phyloP scores from a whole-genome alignment of 495 filamentous ascomycete genomes.

The Monascus purpureus region DNA sequence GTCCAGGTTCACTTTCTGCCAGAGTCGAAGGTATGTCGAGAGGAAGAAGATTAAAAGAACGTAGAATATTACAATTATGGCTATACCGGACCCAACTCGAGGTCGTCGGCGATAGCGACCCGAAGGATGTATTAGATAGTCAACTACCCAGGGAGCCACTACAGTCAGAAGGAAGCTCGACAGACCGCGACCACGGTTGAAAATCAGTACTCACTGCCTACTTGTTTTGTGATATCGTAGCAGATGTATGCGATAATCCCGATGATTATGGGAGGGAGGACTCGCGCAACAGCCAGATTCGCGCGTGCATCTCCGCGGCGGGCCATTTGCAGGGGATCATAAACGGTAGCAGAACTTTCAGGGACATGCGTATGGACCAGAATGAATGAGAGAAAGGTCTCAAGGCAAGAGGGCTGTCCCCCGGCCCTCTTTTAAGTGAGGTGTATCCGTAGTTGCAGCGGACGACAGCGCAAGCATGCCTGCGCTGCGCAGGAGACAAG shows the following conservation, averaged over 20 bases:
- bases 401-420: no score
- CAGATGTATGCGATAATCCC: slow-evolving; percentile 46
- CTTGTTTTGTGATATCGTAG: slow-evolving; percentile 43
- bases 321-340: slow-evolving; percentile 9
- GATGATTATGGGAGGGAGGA: slow-evolving; percentile 45
- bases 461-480: no score
- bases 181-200: neutral
- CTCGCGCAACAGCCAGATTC: slow-evolving; percentile 38
- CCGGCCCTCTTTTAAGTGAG: no score
- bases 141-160: slow-evolving; percentile 29
- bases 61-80: slow-evolving; percentile 57
- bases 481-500: no score
- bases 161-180: neutral
- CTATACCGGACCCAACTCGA: slow-evolving; percentile 44
- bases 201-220: slow-evolving; percentile 44
- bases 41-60: slow-evolving; percentile 50
- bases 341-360: no score
- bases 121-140: slow-evolving; percentile 44
- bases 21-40: slow-evolving; percentile 53
- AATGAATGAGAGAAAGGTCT: no score
- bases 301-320: slow-evolving; percentile 26
- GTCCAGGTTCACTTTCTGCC: slow-evolving; percentile 46
- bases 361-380: no score
- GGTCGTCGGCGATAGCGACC: slow-evolving; percentile 22
- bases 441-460: no score